A percentile compares a stretch with the other conserved stretches of the same genome.
phyloP scores from a whole-genome alignment of 1,284 basidiomycete species.

The Vanrija pseudolonga region DNA sequence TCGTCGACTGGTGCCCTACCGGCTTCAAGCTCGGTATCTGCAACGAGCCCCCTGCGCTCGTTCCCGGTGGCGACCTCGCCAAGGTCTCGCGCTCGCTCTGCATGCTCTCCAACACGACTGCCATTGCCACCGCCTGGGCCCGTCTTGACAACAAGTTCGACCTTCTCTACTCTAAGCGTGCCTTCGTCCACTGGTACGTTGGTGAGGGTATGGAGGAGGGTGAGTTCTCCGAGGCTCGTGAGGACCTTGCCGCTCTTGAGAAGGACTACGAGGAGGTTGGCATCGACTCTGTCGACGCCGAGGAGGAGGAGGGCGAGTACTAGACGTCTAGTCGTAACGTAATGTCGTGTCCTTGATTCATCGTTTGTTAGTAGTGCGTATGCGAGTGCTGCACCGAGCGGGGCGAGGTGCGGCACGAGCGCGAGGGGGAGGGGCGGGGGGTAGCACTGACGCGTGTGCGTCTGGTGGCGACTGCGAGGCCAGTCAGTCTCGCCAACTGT shows the following conservation, averaged over 20 bases:
- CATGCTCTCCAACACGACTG: constrained; percentile 72
- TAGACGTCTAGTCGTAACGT: constrained; percentile 43
- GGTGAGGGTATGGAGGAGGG: constrained; percentile 99
- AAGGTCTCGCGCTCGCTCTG: constrained; percentile 91
- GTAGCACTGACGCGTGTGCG: no score
- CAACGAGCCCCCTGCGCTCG: constrained; percentile 86
- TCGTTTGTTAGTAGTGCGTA: no score
- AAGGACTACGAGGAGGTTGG: constrained; percentile 96
- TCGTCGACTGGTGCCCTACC: constrained; percentile 97
- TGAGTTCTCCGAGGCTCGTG: constrained; percentile 95
- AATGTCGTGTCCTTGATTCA: no score
- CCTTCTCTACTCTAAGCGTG: constrained; percentile 87
- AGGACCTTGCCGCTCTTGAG: constrained; percentile 94
- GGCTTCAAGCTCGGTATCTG: constrained; percentile 97
- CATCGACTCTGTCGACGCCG: constrained; percentile 78
- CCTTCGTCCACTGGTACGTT: constrained; percentile 88
- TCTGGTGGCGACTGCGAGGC: no score
- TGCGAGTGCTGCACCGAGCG: no score
- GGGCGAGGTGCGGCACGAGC: no score
- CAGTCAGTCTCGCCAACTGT: no score
- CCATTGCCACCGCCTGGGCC: constrained; percentile 88
- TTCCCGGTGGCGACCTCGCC: constrained; percentile 92
- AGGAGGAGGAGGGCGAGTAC: constrained; percentile 72
- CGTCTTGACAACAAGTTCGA: constrained; percentile 99
- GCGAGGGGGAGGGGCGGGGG: no score